Evolutionary conservation across 108 stramenopile species (phyloP).

Genomic region (Cyclostephanos tholiformis): DNA sequence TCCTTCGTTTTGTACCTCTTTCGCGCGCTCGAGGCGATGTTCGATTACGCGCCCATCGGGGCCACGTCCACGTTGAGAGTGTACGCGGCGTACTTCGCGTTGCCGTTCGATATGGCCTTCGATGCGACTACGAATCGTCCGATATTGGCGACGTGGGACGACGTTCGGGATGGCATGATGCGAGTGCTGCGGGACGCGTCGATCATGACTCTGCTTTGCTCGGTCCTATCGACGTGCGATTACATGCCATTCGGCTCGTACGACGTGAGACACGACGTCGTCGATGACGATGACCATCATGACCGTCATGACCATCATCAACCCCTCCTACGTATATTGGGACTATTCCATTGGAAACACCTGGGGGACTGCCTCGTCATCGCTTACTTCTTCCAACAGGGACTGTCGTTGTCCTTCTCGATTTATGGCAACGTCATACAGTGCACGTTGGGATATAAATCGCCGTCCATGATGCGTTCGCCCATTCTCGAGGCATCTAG

Average conservation of each 20-base stretch:
- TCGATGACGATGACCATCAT: too few species aligned
- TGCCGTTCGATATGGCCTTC: conserved; percentile 26
- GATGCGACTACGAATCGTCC: conserved; percentile 15
- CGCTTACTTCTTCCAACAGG: conserved; percentile 40
- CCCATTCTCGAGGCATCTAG: conserved; percentile 55
- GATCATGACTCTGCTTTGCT: conserved; percentile 8
- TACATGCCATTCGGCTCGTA: conserved; percentile 37
- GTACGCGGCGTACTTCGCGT: conserved; percentile 28
- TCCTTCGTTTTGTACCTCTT: conserved; percentile 40
- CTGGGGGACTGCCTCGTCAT: conserved; percentile 37
- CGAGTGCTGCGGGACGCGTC: neutral
- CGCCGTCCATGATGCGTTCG: conserved; percentile 14
- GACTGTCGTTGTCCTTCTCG: conserved; percentile 20
- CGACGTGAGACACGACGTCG: conserved; percentile 20
- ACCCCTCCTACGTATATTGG: neutral
- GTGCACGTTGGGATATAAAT: conserved; percentile 26
- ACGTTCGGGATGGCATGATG: conserved; percentile 1
- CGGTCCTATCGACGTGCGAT: conserved; percentile 27
- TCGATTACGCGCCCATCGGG: conserved; percentile 23
- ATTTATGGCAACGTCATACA: conserved; percentile 6
- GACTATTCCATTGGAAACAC: conserved; percentile 6
- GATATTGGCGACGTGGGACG: conserved; percentile 2
- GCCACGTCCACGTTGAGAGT: conserved; percentile 2
- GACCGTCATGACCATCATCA: too few species aligned
- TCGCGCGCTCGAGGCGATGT: conserved; percentile 26